phyloP scores from a whole-genome alignment of 495 filamentous ascomycete genomes.

The Poronia punctata region DNA sequence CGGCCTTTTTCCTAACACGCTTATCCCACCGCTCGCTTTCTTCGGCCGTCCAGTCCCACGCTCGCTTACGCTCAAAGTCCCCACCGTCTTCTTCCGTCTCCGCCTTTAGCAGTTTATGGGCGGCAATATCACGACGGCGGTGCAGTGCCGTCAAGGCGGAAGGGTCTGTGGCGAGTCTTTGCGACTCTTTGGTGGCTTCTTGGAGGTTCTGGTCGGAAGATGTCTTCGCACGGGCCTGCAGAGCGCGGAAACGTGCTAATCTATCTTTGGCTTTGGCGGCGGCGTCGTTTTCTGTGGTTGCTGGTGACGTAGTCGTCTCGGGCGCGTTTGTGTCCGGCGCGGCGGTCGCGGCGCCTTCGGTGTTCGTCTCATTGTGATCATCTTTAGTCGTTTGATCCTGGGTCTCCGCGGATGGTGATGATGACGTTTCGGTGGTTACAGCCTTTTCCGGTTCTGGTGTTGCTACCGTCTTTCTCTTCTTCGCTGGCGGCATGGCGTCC shows the following conservation, averaged over 20 bases:
- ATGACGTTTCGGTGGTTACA: conserved; percentile 2
- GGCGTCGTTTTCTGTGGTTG: conserved; percentile 16
- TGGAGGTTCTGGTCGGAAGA: conserved; percentile 72
- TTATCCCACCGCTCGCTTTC: conserved; percentile 92
- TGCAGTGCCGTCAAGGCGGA: conserved; percentile 61
- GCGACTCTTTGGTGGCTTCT: conserved; percentile 75
- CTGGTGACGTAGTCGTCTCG: conserved; percentile 1
- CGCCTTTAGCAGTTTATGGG: conserved; percentile 88
- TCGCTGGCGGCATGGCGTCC: conserved; percentile 36
- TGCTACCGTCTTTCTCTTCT: conserved; percentile 41
- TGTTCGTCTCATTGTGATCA: conserved; percentile 11
- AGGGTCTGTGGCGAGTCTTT: conserved; percentile 71
- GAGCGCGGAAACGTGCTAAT: conserved; percentile 69
- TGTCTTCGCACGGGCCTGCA: conserved; percentile 76
- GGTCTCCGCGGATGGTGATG: conserved; percentile 11
- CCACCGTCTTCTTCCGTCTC: conserved; percentile 77
- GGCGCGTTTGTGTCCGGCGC: conserved; percentile 2
- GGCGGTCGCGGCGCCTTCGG: conserved; percentile 3
- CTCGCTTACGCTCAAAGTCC: conserved; percentile 94
- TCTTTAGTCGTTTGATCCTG: conserved; percentile 2
- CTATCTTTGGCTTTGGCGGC: conserved; percentile 49
- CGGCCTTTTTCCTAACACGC: conserved; percentile 76
- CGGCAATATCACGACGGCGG: conserved; percentile 76
- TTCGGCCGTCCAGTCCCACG: conserved; percentile 97
- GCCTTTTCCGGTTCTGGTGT: conserved; percentile 15